Conservation (phyloP, 306 rosid species). For the Vigna reflexopilosa region DNA sequence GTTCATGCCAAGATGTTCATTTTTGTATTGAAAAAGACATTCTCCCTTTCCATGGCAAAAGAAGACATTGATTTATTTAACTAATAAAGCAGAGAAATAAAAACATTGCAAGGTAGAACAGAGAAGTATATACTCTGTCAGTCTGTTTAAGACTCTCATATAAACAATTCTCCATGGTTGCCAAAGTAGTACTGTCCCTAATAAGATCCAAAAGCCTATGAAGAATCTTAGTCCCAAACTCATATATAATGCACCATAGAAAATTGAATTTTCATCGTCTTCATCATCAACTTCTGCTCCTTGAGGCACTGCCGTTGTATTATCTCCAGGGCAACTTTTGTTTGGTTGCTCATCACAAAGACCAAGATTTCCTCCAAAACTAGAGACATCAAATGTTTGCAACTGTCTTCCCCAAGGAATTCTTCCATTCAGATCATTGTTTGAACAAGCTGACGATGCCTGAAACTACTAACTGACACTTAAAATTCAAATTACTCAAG, state of each 20-base stretch:
- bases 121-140: neutral
- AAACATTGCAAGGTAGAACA: neutral
- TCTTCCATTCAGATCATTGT: neutral
- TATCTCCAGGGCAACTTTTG: neutral
- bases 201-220: constrained; percentile 12
- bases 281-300: neutral
- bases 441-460: constrained; percentile 22
- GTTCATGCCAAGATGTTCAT: no score
- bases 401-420: no score
- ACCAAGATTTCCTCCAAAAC: constrained; percentile 9
- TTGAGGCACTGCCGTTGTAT: neutral
- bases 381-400: neutral
- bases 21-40: no score
- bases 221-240: constrained; percentile 31
- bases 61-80: no score
- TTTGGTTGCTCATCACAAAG: neutral
- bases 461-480: constrained; percentile 21
- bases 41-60: no score
- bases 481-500: no score
- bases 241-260: constrained; percentile 30
- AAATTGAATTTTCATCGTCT: neutral
- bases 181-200: constrained; percentile 12
- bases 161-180: neutral
- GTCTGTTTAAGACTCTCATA: neutral
- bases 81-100: no score